These are phyloP conservation scores for Termitomyces sp. DNA, from an alignment of 768 basidiomycete species.

Conservation along the genomic window DNA sequence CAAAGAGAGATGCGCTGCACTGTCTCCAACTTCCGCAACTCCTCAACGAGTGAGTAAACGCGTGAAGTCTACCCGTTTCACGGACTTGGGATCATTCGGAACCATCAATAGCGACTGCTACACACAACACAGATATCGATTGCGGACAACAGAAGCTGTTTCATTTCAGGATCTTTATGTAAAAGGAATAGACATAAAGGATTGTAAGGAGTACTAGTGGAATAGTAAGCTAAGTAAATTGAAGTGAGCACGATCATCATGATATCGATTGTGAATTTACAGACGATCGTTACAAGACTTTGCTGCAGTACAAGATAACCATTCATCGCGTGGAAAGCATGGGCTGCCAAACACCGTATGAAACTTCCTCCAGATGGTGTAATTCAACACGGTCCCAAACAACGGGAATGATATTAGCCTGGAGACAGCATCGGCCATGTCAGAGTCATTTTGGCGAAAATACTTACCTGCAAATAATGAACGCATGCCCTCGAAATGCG, in stretches of 20 bases:
- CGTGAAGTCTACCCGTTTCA: too few relatives aligned
- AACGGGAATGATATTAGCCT: conserved; percentile 71
- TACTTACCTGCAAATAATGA: conserved; percentile 67
- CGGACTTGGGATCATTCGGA: too few relatives aligned
- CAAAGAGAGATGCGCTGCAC: too few relatives aligned
- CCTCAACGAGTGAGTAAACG: too few relatives aligned
- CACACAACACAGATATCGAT: too few relatives aligned
- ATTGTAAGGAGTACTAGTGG: not conserved
- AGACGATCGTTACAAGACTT: not conserved
- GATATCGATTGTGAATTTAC: too few relatives aligned
- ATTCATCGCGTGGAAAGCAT: conserved; percentile 40
- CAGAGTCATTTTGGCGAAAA: not conserved
- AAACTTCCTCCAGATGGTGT: conserved; percentile 67
- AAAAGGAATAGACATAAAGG: not conserved
- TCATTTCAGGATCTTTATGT: not conserved
- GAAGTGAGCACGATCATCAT: not conserved
- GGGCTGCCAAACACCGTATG: conserved; percentile 71
- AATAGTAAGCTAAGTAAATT: not conserved
- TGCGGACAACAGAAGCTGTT: too few relatives aligned
- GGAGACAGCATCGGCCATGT: conserved; percentile 6
- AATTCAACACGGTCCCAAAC: conserved; percentile 66
- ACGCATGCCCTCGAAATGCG: conserved; percentile 68
- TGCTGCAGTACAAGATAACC: too few relatives aligned
- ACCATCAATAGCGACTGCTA: too few relatives aligned
- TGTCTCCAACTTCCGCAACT: too few relatives aligned